Conservation (phyloP, 176 grass and related monocot species). For the Tuctoria greenei region DNA sequence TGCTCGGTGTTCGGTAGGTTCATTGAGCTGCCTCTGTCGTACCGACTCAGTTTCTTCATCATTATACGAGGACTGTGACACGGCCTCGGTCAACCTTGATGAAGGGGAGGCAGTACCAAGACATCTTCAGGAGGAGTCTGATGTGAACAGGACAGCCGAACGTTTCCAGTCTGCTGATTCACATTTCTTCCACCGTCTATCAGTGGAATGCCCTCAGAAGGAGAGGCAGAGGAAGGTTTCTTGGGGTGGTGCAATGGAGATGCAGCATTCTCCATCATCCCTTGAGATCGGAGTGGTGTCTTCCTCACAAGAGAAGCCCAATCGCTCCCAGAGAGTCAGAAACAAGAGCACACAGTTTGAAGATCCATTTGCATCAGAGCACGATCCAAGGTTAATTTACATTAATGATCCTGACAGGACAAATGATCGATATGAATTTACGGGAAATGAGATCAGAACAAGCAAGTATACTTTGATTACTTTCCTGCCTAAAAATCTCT, state of each 20-base stretch:
- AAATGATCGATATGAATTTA: slow-evolving; percentile 92
- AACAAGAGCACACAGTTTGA: slow-evolving; percentile 71
- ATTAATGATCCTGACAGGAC: slow-evolving; percentile 92
- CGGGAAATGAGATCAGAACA: slow-evolving; percentile 95
- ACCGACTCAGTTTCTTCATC: slow-evolving; percentile 63
- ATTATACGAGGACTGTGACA: slow-evolving; percentile 56
- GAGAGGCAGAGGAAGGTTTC: slow-evolving; percentile 55
- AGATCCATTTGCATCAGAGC: slow-evolving; percentile 72
- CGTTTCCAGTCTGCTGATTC: slow-evolving; percentile 70
- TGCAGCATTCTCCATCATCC: slow-evolving; percentile 60
- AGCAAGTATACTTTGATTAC: slow-evolving; percentile 99
- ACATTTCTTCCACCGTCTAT: slow-evolving; percentile 53
- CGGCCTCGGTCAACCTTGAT: slow-evolving; percentile 50
- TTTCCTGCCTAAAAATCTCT: slow-evolving; percentile 97
- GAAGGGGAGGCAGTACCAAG: slow-evolving; percentile 40
- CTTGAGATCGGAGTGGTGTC: slow-evolving; percentile 54
- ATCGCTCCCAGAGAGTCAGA: slow-evolving; percentile 51
- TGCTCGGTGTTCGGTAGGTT: slow-evolving; percentile 33
- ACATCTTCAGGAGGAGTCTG: slow-evolving; percentile 37
- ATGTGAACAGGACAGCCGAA: slow-evolving; percentile 43
- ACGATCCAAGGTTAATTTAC: slow-evolving; percentile 79
- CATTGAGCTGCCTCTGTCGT: slow-evolving; percentile 52
- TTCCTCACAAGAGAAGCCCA: slow-evolving; percentile 63
- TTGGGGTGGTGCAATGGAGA: slow-evolving; percentile 77
- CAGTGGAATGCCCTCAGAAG: slow-evolving; percentile 82